These are phyloP conservation scores for Suillus brevipes DNA, from an alignment of 768 basidiomycete genomes.

Conservation along the genomic window DNA sequence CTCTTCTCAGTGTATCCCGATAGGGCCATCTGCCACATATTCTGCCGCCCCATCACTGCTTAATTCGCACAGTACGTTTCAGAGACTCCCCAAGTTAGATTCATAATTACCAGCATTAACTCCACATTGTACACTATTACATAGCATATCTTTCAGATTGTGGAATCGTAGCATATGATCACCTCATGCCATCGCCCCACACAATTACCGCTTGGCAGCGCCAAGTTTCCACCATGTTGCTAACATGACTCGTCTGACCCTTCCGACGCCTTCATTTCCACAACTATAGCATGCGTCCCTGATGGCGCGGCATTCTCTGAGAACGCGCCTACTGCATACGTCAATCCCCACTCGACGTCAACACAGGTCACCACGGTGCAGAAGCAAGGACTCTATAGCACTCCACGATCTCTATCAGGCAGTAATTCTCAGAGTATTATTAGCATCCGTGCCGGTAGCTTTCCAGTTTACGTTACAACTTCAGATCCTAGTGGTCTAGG, in stretches of 20 bases:
- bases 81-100: not conserved
- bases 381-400: conserved; percentile 69
- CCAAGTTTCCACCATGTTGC: not conserved
- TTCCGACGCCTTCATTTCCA: conserved; percentile 35
- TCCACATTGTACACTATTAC: conserved; percentile 8
- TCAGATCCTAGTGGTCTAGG: not conserved
- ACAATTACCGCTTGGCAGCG: conserved; percentile 1
- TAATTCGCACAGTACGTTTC: conserved; percentile 6
- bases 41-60: not conserved
- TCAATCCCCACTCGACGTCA: not conserved
- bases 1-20: not conserved
- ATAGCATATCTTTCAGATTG: conserved; percentile 6
- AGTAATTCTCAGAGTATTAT: conserved; percentile 7
- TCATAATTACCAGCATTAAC: conserved; percentile 2
- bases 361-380: conserved; percentile 26
- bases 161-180: conserved; percentile 7
- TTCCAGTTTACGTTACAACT: not conserved
- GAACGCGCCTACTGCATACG: no score
- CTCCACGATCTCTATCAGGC: conserved; percentile 56
- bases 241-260: not conserved
- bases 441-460: not conserved
- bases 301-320: not conserved
- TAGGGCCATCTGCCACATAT: conserved; percentile 3
- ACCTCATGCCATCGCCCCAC: not conserved
- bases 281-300: conserved; percentile 17